A percentile compares a stretch with the other conserved stretches of the same genome.
Conservation (phyloP, 225 moss, liverwort and hornwort species). For the Pseudisothecium myosuroides region DNA sequence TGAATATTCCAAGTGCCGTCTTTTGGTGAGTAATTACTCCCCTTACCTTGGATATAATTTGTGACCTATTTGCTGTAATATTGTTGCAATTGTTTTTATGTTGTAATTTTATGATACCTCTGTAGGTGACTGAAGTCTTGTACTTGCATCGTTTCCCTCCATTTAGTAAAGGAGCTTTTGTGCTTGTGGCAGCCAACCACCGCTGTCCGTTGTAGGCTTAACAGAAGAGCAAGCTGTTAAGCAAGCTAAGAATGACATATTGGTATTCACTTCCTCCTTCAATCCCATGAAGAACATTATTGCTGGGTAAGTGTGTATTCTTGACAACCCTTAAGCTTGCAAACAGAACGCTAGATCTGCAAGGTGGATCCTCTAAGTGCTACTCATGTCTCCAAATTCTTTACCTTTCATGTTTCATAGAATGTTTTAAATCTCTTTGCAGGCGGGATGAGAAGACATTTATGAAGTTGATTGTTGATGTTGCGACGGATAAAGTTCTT, state of each 20-base stretch:
- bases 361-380: not conserved
- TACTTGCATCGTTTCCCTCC: not conserved
- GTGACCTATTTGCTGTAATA: not conserved
- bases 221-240: conserved; percentile 47
- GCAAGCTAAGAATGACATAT: conserved; percentile 23
- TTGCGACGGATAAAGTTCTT: conserved; percentile 48
- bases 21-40: conserved; percentile 25
- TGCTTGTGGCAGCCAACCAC: conserved; percentile 49
- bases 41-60: not conserved
- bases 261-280: conserved; percentile 56
- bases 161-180: not conserved
- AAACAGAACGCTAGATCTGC: not conserved
- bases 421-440: not conserved
- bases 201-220: conserved; percentile 57
- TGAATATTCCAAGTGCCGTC: conserved; percentile 56
- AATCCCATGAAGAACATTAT: conserved; percentile 92
- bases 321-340: too few relatives aligned
- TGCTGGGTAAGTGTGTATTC: too few relatives aligned
- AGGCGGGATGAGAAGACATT: conserved; percentile 62
- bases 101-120: not conserved
- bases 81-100: not conserved
- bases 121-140: not conserved
- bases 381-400: not conserved
- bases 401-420: not conserved
- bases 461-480: conserved; percentile 73